Base-by-base conservation (phyloP, 495 filamentous ascomycete species). In the Pseudoneurospora amorphoporcata region DNA sequence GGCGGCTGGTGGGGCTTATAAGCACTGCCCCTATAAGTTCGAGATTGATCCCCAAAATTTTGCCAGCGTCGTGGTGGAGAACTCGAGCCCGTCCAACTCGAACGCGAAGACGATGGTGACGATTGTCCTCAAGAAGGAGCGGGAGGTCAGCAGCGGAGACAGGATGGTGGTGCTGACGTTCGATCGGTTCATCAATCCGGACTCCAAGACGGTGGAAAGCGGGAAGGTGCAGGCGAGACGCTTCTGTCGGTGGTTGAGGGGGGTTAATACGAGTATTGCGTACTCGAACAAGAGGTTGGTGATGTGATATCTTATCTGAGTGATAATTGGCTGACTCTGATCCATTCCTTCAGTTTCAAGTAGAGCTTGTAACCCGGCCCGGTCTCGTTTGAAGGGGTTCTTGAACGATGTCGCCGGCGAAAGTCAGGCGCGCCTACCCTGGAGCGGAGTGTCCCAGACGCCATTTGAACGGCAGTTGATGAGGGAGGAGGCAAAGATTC, bases 201-300 rank as follows among this genome's bases (percentile, higher is more conserved):
- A 45, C 69, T 58, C 68, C 17, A 68, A 53, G 29, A 70, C 75
- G 19, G 19, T 75, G 14, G 72, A 76, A 53, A 76, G 47, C 29
- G 83, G 83, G 6, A 73, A 72, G 68, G 71, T 82, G 17, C 82
- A 84, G 23, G 75, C 73, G 7, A 72, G 79, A n/a, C 68, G 75
- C 8, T 82, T 85, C 17, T 79, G 77, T 23, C 72, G 73, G 37
- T 79, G 82, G 76, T 40, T 82, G 68, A 70, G 69, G 47, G 17
- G 4, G 0, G 75, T 79, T 68, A 82, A 81, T 32, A 69, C 71
- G 10, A 68, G 53, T 1, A 75, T 83, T 14, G 65, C 69, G 7
- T 80, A 69, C 39, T 29, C 41, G 4, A 69, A 69, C 19, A 35
- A 69, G 61, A 42, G 32, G 65, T 72, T 16, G 10, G 53, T 35